Percentiles rank a stretch among this genome's conserved stretches.
Evolutionary conservation across 352 stramenopile species (phyloP).

Genomic region (Globisporangium radiosum): DNA sequence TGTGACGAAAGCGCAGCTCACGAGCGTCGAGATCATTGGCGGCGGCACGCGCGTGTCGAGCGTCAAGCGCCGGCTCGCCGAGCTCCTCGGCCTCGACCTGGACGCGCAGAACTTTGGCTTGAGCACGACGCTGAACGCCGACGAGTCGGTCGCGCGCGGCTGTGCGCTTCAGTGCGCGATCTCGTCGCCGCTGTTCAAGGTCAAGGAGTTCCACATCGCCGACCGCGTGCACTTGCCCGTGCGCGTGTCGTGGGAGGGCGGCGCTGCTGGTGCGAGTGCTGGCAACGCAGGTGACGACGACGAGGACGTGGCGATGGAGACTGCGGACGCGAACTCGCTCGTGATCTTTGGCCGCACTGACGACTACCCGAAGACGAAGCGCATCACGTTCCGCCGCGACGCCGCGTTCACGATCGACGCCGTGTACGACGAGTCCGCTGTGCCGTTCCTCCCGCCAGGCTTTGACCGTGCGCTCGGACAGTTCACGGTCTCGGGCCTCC

Average conservation of each 20-base stretch:
- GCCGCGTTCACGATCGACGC: constrained; percentile 92
- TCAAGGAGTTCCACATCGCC: constrained; percentile 88
- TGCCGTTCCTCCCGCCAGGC: constrained; percentile 53
- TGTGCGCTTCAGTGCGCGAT: constrained; percentile 98
- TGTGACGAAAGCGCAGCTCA: constrained; percentile 87
- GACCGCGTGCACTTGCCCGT: constrained; percentile 91
- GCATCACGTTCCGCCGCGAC: constrained; percentile 93
- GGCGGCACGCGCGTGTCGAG: constrained; percentile 94
- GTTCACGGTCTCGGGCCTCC: constrained; percentile 91
- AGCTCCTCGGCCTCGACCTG: constrained; percentile 90
- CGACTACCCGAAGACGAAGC: constrained; percentile 96
- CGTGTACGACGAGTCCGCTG: constrained; percentile 83
- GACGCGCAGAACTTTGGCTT: constrained; percentile 95
- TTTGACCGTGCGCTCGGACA: constrained; percentile 83
- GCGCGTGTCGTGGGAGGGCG: constrained; percentile 91
- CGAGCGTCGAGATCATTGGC: constrained; percentile 94
- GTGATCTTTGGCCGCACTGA: constrained; percentile 95
- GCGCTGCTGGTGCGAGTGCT: constrained; percentile 27
- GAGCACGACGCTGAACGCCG: constrained; percentile 98
- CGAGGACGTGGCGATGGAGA: constrained; percentile 84
- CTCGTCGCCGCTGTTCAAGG: constrained; percentile 97
- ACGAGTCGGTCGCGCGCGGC: constrained; percentile 96
- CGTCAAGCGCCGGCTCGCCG: constrained; percentile 91
- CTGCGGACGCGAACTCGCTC: constrained; percentile 78
- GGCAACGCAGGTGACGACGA: constrained; percentile 73